Base-by-base conservation (phyloP, 495 filamentous ascomycete species). In the Hyaloscypha hepaticicola region DNA sequence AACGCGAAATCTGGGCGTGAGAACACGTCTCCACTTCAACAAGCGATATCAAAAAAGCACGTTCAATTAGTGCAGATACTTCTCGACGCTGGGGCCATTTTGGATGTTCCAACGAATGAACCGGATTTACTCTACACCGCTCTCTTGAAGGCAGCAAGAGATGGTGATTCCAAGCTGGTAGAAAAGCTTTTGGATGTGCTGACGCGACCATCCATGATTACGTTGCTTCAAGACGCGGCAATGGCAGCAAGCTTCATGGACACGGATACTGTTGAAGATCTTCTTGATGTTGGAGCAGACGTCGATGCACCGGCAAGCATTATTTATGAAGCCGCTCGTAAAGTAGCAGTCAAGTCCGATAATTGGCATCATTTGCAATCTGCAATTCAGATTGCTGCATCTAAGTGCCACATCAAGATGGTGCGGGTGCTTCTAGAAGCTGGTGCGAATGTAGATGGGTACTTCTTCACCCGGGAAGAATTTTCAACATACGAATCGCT, bases 261-360 rank as follows among this genome's bases (percentile, higher is more conserved):
- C 14, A 21, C 62, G 9, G 55, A 65, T 5, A 64, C 66, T 38
- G 60, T 72, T 19, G 31, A 68, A 29, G 12, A 66, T 45, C 66
- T 74, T 25, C 16, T 72, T 7, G 56, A 65, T 27, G 28, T 45
- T 12, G 70, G 69, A n/a, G 70, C 70, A 19, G 64, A 69, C 55
- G 57, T 72, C 33, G 52, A 72, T 65, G 69, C 49, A 21, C 24
- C 45, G 57, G 0, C 64, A 22, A 69, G 69, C 24, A 31, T 48
- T 45, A 27, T 27, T 31, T 59, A 62, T 25, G 33, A 58, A 57
- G 49, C 63, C 25, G 63, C 63, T 57, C 57, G 38, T 53, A 19
- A 29, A 31, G 48, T 57, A 60, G 63, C 57, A 7, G 49, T 24
- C 11, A 19, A 31, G 60, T 6, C 9, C 26, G 3, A 34, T 19